Evolutionary conservation across 108 stramenopile species (phyloP).

Genomic region (Nannochloropsis salina): DNA sequence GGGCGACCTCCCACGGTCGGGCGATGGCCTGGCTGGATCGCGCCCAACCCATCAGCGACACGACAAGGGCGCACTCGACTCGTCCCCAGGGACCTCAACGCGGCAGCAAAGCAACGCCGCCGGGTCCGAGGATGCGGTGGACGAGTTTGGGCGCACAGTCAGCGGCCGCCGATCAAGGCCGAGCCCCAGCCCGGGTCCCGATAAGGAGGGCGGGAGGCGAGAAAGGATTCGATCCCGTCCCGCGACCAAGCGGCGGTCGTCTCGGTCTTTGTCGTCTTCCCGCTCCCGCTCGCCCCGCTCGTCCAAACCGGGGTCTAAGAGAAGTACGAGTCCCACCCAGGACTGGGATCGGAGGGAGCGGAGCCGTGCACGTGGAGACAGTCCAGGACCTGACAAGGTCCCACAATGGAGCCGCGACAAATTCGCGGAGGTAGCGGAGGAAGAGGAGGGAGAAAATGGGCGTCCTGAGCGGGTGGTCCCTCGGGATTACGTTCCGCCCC

Average conservation of each 20-base stretch:
- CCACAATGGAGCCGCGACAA: background rate
- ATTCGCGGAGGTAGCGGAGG: background rate
- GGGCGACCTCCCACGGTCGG: background rate
- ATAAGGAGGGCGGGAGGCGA: background rate
- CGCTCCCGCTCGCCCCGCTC: background rate
- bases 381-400: background rate
- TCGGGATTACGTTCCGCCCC: background rate
- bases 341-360: background rate
- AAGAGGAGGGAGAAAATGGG: background rate
- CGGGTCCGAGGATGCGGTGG: background rate
- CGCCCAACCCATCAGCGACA: background rate
- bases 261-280: background rate
- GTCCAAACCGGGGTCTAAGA: background rate
- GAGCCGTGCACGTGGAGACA: background rate
- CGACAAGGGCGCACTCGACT: background rate
- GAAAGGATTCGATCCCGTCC: background rate
- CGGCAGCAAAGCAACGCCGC: background rate
- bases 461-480: background rate
- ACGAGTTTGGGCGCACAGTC: slow-evolving; percentile 10
- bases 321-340: background rate
- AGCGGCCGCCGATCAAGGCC: background rate
- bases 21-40: background rate
- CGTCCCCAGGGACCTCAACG: too few relatives aligned
- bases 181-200: background rate
- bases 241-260: background rate